Evolutionary conservation across 2,329 filamentous ascomycete genomes (phyloP).

Genomic region (Cryphonectria naterciae): DNA sequence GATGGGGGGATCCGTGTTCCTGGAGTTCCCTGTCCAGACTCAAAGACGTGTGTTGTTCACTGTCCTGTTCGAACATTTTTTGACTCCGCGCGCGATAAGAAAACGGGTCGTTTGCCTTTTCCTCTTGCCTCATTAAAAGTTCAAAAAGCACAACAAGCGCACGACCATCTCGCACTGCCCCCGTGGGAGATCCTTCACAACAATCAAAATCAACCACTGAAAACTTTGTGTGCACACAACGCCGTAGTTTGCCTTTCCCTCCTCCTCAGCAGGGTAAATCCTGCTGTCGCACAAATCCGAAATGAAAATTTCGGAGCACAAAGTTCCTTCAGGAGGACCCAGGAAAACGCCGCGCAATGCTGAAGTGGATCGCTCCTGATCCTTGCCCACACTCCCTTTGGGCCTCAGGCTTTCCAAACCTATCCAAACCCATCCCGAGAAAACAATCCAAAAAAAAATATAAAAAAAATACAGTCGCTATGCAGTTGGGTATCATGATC

Average conservation of each 20-base stretch:
- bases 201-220: conserved; percentile 5
- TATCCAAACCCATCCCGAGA: conserved; percentile 2
- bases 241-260: conserved; percentile 10
- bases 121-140: conserved; percentile 20
- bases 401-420: conserved; percentile 17
- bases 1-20: not conserved
- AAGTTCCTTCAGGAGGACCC: not conserved
- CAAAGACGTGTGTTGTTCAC: conserved; percentile 13
- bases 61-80: conserved; percentile 1
- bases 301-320: not conserved
- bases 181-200: conserved; percentile 9
- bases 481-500: conserved; percentile 56
- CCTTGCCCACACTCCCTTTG: conserved; percentile 1
- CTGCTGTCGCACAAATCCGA: conserved; percentile 10
- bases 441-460: conserved; percentile 19
- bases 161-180: conserved; percentile 17
- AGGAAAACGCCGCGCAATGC: conserved; percentile 30
- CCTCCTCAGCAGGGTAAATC: conserved; percentile 10
- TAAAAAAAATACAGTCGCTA: conserved; percentile 53
- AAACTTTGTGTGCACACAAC: conserved; percentile 23
- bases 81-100: not conserved
- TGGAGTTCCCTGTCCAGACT: not conserved
- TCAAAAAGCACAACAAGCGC: conserved; percentile 9
- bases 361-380: conserved; percentile 15
- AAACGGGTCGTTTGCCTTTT: conserved; percentile 13